These are phyloP conservation scores for Ophidiomyces ophidiicola DNA, from an alignment of 2,329 filamentous ascomycete genomes.

Conservation along the genomic window DNA sequence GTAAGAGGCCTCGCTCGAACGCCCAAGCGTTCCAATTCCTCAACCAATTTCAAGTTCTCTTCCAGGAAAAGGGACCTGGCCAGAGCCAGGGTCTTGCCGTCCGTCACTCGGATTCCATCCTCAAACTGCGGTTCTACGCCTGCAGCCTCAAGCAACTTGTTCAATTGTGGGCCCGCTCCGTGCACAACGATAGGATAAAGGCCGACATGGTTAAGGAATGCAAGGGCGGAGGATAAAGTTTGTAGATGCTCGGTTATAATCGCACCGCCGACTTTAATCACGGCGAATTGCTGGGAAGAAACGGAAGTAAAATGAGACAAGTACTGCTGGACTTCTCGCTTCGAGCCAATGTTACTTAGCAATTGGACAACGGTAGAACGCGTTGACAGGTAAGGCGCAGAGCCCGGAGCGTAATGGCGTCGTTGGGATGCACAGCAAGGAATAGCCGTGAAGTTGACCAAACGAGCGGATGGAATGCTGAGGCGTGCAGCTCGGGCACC, in stretches of 20 bases:
- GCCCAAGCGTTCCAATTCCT: conserved; percentile 79
- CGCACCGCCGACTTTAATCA: conserved; percentile 95
- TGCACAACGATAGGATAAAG: conserved; percentile 93
- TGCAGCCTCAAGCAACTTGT: conserved; percentile 76
- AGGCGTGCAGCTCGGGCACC: conserved; percentile 18
- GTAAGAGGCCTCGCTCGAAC: conserved; percentile 82
- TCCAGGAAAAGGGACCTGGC: conserved; percentile 87
- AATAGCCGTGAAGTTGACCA: conserved; percentile 6
- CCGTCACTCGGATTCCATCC: conserved; percentile 89
- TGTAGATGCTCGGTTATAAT: conserved; percentile 91
- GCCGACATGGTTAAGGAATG: conserved; percentile 87
- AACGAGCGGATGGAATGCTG: conserved; percentile 6
- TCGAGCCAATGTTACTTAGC: conserved; percentile 89
- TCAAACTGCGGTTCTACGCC: conserved; percentile 93
- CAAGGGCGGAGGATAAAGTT: conserved; percentile 75
- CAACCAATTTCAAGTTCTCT: conserved; percentile 85
- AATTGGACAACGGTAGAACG: conserved; percentile 77
- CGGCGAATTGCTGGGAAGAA: conserved; percentile 90
- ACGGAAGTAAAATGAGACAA: conserved; percentile 95
- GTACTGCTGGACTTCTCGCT: conserved; percentile 93
- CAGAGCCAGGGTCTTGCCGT: conserved; percentile 84
- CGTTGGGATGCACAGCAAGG: conserved; percentile 26
- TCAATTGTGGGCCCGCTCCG: conserved; percentile 87
- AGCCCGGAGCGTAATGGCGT: conserved; percentile 36
- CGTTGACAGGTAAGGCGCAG: conserved; percentile 48